These are phyloP conservation scores for Pichia phayaonensis DNA, from an alignment of 805 yeast genomes.

Conservation along the genomic window DNA sequence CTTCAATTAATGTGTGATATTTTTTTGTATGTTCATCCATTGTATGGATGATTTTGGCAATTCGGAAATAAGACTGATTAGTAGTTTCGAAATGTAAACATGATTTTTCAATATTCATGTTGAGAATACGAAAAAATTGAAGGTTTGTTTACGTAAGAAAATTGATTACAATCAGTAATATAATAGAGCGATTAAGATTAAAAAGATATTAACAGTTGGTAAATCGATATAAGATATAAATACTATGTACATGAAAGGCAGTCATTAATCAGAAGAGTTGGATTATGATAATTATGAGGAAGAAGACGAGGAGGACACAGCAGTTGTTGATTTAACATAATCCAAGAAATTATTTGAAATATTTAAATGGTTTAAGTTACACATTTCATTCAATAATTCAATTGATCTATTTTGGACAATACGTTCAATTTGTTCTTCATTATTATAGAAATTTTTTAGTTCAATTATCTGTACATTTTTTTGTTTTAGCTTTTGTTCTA, in stretches of 20 bases:
- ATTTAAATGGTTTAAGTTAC: constrained; percentile 18
- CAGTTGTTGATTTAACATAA: not conserved
- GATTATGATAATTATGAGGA: not conserved
- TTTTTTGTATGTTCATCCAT: constrained; percentile 8
- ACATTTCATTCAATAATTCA: constrained; percentile 29
- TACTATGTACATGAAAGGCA: not conserved
- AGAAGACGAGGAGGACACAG: not conserved
- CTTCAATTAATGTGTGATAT: constrained; percentile 8
- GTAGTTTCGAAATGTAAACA: not conserved
- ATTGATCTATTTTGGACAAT: constrained; percentile 33
- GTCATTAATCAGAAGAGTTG: not conserved
- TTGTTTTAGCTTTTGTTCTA: constrained; percentile 23
- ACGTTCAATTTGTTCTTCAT: constrained; percentile 34
- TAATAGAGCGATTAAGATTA: too few relatives aligned
- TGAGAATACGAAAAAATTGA: not conserved
- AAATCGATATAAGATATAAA: too few relatives aligned
- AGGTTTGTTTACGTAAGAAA: not conserved
- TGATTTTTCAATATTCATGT: not conserved
- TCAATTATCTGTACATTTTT: constrained; percentile 24
- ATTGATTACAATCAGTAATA: too few relatives aligned
- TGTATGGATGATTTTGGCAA: not conserved
- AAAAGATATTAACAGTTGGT: not conserved
- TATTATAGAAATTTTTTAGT: constrained; percentile 30
- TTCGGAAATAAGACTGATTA: too few relatives aligned
- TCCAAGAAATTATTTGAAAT: constrained; percentile 13